These are phyloP conservation scores for Triadica sebifera DNA, from an alignment of 345 rosid genomes.

Conservation along the genomic window DNA sequence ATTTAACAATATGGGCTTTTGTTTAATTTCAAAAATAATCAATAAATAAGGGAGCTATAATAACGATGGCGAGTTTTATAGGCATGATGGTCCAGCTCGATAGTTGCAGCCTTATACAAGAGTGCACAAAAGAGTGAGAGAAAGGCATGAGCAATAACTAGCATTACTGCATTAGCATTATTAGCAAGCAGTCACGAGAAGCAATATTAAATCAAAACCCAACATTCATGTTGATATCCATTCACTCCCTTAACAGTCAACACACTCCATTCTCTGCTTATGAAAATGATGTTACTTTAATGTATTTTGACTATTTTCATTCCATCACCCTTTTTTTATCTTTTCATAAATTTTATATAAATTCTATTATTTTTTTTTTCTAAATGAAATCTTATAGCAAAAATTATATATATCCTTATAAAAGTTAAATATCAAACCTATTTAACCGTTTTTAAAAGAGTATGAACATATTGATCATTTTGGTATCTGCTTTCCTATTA, in stretches of 20 bases:
- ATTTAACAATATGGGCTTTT: no score
- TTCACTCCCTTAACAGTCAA: background rate
- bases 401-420: no score
- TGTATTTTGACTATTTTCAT: no score
- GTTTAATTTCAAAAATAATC: background rate
- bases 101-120: conserved; percentile 25
- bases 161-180: no score
- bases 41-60: background rate
- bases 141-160: background rate
- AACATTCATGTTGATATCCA: conserved; percentile 31
- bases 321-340: background rate
- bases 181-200: conserved; percentile 24
- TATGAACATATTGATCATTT: no score
- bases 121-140: conserved; percentile 6
- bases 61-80: background rate
- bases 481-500: no score
- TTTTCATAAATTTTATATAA: background rate
- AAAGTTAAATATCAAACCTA: no score
- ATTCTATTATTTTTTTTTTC: no score
- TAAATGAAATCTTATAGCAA: no score
- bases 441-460: no score
- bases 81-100: conserved; percentile 12
- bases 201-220: conserved; percentile 20
- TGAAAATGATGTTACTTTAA: conserved; percentile 32
- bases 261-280: background rate